A percentile compares a stretch with the other conserved stretches of the same genome.
phyloP scores from a whole-genome alignment of 768 basidiomycete species.

The Epithele typhae region DNA sequence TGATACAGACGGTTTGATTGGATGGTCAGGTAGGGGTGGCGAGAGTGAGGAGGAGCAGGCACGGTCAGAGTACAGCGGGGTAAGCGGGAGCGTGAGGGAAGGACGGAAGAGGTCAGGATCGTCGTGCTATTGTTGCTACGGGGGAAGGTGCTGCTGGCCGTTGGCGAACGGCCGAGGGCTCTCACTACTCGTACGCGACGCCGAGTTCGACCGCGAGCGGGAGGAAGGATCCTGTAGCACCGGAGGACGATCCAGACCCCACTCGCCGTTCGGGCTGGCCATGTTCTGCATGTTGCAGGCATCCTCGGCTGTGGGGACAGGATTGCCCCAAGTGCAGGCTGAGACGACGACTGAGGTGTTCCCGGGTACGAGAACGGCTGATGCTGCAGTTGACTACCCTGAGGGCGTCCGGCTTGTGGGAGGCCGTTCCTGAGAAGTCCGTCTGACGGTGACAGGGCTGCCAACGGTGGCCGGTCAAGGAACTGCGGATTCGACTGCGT shows the following conservation, averaged over 20 bases:
- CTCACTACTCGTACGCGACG: conserved; percentile 26
- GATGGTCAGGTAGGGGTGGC: no score
- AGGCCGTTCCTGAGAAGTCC: conserved; percentile 32
- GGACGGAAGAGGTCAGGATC: not conserved
- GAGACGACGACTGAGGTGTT: conserved; percentile 41
- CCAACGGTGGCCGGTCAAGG: conserved; percentile 43
- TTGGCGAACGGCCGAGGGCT: conserved; percentile 20
- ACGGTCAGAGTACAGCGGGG: not conserved
- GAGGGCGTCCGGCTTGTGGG: conserved; percentile 23
- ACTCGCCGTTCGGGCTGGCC: conserved; percentile 15
- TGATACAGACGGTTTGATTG: not conserved
- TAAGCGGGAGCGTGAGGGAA: not conserved
- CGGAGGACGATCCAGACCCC: conserved; percentile 21
- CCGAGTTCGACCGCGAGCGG: conserved; percentile 26
- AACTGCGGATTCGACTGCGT: conserved; percentile 33
- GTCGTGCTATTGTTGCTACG: conserved; percentile 1
- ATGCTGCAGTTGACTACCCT: conserved; percentile 38
- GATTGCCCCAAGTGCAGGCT: conserved; percentile 37
- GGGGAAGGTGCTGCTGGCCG: conserved; percentile 24
- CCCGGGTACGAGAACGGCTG: conserved; percentile 42
- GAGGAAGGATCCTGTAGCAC: conserved; percentile 20
- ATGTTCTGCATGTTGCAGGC: conserved; percentile 21
- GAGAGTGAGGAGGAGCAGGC: no score
- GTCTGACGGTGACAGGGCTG: conserved; percentile 34
- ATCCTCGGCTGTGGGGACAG: conserved; percentile 38